Base-by-base conservation (phyloP, 257 asterid species). In the Ocimum tenuiflorum region DNA sequence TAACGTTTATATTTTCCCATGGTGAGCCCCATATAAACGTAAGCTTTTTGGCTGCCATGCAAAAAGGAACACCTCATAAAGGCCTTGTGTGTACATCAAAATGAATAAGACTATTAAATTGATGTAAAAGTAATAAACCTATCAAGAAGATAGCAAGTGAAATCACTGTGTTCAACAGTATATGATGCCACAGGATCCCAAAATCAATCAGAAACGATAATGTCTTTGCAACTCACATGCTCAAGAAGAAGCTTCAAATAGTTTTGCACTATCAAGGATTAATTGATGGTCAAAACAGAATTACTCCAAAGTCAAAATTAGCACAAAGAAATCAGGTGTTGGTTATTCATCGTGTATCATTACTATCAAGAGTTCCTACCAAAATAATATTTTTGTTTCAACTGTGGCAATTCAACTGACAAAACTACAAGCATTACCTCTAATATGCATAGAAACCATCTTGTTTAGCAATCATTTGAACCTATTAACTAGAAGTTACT, bases 381-480 rank as follows among this genome's bases (percentile, higher is more conserved):
- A 27, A 27, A 43, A 20, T 47, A 48, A 24, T 41, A 13, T 1
- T 20, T 13, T 22, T 42, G 66, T 56, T 72, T 73, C 65, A 68
- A 57, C 72, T 45, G 33, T 18, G 10, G 57, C 33, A 58, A 63
- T 39, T 29, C 58, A 42, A 33, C 60, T 12, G 51, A 42, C 14
- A 55, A 24, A 38, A 65, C 38, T 22, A 29, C 14, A 55, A 39
- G 24, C 45, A 42, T 13, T 36, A 17, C 8, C 33, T 22, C 73
- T 31, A 45, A 60, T 45, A 29, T 59, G 14, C 63, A 38, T 8
- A 36, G 52, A 72, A 77, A 69, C 57, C 63, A 65, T 19, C 47
- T 36, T 12, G n/a, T n/a, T 1, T 35, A 13, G 19, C 45, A 12
- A 70, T 3, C 42, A 42, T 19, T 15, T n/a, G 8, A 55, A 36